Conservation (phyloP, 768 basidiomycete species). For the Artomyces pyxidatus region DNA sequence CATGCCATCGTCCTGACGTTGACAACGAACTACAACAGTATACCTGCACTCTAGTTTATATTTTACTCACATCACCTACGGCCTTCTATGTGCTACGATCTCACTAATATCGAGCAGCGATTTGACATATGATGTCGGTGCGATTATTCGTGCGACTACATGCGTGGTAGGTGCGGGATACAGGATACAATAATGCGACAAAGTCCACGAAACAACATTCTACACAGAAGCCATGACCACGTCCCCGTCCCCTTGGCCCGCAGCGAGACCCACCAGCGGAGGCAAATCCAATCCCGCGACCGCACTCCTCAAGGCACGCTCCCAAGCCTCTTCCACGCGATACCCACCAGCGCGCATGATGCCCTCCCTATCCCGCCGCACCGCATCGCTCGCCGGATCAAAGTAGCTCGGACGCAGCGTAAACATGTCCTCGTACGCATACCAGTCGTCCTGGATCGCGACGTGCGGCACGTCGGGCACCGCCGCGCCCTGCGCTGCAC, state of each 20-base stretch:
- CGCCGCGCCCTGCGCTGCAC: slow-evolving; percentile 56
- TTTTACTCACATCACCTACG: no score
- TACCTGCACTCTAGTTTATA: no score
- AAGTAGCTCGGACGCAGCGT: slow-evolving; percentile 49
- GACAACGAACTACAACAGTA: no score
- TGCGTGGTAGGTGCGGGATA: no score
- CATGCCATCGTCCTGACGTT: no score
- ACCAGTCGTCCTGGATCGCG: slow-evolving; percentile 68
- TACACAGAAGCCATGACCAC: slow-evolving; percentile 31
- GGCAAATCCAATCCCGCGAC: slow-evolving; percentile 65
- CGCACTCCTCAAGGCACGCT: slow-evolving; percentile 64
- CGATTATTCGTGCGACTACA: no score
- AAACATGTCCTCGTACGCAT: slow-evolving; percentile 67
- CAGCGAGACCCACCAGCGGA: slow-evolving; percentile 25
- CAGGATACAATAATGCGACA: no score
- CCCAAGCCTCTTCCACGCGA: slow-evolving; percentile 77
- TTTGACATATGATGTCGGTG: no score
- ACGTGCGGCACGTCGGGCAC: slow-evolving; percentile 77
- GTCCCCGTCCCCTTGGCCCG: slow-evolving; percentile 27
- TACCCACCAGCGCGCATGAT: slow-evolving; percentile 83
- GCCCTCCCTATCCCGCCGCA: slow-evolving; percentile 66
- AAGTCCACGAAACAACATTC: no score
- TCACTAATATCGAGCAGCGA: no score
- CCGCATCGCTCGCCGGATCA: slow-evolving; percentile 69
- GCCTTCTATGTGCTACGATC: no score